phyloP scores from a whole-genome alignment of 78 protist genomes.

The Isochrysis galbana region DNA sequence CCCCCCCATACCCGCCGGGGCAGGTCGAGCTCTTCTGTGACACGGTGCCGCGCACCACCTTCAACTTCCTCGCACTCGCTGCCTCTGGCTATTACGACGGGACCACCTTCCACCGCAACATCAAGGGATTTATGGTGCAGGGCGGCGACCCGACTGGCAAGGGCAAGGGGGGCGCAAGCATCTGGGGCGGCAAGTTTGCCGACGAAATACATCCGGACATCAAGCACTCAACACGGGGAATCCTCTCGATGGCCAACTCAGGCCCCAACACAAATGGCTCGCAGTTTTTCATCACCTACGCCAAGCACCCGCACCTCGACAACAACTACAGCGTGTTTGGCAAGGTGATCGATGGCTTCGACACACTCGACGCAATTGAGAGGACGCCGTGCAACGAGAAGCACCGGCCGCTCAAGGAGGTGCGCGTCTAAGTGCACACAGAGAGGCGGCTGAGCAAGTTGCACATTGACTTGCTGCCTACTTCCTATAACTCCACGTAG shows the following conservation, averaged over 20 bases:
- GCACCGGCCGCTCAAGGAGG: constrained; percentile 63
- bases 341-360: constrained; percentile 78
- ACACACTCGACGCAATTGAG: constrained; percentile 78
- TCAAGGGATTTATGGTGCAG: constrained; percentile 83
- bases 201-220: constrained; percentile 81
- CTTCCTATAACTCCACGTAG: background rate
- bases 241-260: constrained; percentile 46
- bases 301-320: constrained; percentile 76
- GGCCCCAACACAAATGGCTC: constrained; percentile 65
- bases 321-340: constrained; percentile 76
- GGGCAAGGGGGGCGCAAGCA: constrained; percentile 82
- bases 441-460: too few relatives aligned
- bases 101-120: constrained; percentile 83
- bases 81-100: constrained; percentile 82
- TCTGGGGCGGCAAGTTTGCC: constrained; percentile 75
- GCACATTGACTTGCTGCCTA: too few relatives aligned
- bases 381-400: constrained; percentile 66
- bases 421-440: background rate
- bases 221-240: constrained; percentile 64
- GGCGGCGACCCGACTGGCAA: constrained; percentile 94
- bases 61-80: constrained; percentile 16
- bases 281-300: constrained; percentile 93
- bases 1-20: too few relatives aligned
- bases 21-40: constrained; percentile 65
- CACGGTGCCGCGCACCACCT: background rate